Conservation (phyloP, 805 yeast genomes). For the Hanseniaspora meyeri region DNA sequence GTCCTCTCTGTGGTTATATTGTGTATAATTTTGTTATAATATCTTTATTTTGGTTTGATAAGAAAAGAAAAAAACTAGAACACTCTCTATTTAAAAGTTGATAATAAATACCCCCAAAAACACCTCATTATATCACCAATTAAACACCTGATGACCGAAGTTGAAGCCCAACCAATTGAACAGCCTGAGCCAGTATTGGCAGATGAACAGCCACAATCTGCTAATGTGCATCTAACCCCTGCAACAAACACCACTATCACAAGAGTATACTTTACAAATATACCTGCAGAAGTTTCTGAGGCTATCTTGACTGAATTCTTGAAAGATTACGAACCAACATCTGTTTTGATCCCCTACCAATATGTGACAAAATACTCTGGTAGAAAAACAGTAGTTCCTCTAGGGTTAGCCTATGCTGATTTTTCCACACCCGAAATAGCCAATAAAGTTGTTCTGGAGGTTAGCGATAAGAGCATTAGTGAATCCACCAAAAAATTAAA, state of each 20-base stretch:
- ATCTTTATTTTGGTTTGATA: too few species aligned
- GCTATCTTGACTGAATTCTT: slow-evolving; percentile 38
- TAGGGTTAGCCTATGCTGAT: slow-evolving; percentile 75
- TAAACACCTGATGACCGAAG: background rate
- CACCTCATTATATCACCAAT: background rate
- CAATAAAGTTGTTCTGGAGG: slow-evolving; percentile 38
- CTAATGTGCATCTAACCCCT: background rate
- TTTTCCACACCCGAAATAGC: slow-evolving; percentile 57
- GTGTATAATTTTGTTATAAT: too few species aligned
- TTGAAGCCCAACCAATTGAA: background rate
- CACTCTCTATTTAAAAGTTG: too few species aligned
- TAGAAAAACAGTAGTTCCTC: slow-evolving; percentile 31
- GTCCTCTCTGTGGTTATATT: too few species aligned
- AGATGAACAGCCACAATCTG: background rate
- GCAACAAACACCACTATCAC: slow-evolving; percentile 15
- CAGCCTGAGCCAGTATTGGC: background rate
- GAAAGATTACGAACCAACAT: slow-evolving; percentile 31
- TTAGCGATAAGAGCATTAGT: slow-evolving; percentile 15
- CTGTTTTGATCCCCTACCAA: slow-evolving; percentile 43
- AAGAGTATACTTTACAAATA: slow-evolving; percentile 44
- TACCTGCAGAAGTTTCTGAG: slow-evolving; percentile 42
- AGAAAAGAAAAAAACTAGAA: too few species aligned
- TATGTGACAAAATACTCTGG: slow-evolving; percentile 37
- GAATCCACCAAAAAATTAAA: background rate
- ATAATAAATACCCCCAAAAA: too few species aligned